A percentile compares a stretch with the other conserved stretches of the same genome.
These are phyloP conservation scores for Pythium pyrilobum DNA, from an alignment of 352 stramenopile genomes.

Conservation along the genomic window DNA sequence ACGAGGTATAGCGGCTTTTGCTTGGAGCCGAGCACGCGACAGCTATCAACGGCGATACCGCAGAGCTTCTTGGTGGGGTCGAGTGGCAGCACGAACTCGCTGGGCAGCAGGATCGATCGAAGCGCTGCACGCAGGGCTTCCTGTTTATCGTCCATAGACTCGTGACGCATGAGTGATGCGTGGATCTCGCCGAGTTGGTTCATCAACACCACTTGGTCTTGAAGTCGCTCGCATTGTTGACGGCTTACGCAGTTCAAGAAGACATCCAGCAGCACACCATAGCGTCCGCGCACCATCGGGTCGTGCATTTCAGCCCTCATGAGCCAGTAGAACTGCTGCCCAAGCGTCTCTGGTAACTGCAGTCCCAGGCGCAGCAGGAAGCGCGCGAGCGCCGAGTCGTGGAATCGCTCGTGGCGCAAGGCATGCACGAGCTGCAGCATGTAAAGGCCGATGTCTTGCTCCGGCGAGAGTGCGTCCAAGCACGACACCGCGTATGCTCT, in stretches of 20 bases:
- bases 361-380: slow-evolving; percentile 18
- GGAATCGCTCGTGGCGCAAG: slow-evolving; percentile 19
- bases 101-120: slow-evolving; percentile 4
- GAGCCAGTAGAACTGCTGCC: slow-evolving; percentile 20
- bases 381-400: slow-evolving; percentile 9
- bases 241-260: slow-evolving; percentile 1
- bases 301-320: slow-evolving; percentile 17
- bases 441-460: slow-evolving; percentile 13
- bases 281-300: slow-evolving; percentile 7
- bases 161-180: not conserved
- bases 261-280: slow-evolving; percentile 11
- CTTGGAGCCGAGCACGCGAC: slow-evolving; percentile 21
- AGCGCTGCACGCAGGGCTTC: slow-evolving; percentile 1
- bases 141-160: slow-evolving; percentile 18
- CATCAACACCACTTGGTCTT: slow-evolving; percentile 3
- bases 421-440: slow-evolving; percentile 28
- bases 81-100: slow-evolving; percentile 20
- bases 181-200: slow-evolving; percentile 15
- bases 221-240: not conserved
- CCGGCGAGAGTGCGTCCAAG: not conserved
- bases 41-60: slow-evolving; percentile 6
- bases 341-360: slow-evolving; percentile 3
- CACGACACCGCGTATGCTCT: slow-evolving; percentile 15
- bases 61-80: slow-evolving; percentile 9
- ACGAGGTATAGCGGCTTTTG: slow-evolving; percentile 21